These are phyloP conservation scores for Fusarium graminum DNA, from an alignment of 2,329 filamentous ascomycete species.

Conservation along the genomic window DNA sequence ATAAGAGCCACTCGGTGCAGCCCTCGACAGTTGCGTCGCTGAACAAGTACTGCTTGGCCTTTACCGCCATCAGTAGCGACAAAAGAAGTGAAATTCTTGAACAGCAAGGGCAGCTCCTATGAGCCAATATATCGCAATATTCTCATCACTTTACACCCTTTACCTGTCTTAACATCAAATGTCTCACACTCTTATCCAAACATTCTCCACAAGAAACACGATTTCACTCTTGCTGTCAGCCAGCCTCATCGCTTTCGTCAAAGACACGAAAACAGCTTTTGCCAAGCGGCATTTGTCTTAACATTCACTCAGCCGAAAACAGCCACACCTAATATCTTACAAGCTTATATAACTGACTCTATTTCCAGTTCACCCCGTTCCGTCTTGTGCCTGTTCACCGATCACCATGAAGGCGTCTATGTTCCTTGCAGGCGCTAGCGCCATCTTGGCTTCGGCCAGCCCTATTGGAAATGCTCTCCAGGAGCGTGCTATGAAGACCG, in stretches of 20 bases:
- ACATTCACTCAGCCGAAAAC: slow-evolving; percentile 29
- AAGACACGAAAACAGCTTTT: slow-evolving; percentile 36
- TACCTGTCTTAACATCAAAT: slow-evolving; percentile 42
- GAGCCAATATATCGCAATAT: slow-evolving; percentile 14
- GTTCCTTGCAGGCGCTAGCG: slow-evolving; percentile 60
- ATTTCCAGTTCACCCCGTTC: slow-evolving; percentile 35
- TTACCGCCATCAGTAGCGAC: slow-evolving; percentile 18
- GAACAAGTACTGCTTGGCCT: slow-evolving; percentile 12
- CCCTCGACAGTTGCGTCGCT: slow-evolving; percentile 14
- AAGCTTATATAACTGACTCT: slow-evolving; percentile 44
- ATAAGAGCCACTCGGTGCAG: slow-evolving; percentile 17
- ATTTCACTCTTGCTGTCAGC: slow-evolving; percentile 32
- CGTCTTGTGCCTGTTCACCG: slow-evolving; percentile 28
- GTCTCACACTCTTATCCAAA: slow-evolving; percentile 39
- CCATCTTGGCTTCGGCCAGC: slow-evolving; percentile 60
- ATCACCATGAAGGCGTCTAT: slow-evolving; percentile 65
- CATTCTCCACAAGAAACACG: slow-evolving; percentile 44
- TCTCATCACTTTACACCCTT: slow-evolving; percentile 6
- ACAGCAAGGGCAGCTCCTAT: slow-evolving; percentile 10
- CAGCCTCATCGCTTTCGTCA: slow-evolving; percentile 39
- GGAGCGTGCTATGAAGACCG: slow-evolving; percentile 57
- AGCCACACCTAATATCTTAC: slow-evolving; percentile 33
- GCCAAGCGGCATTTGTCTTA: slow-evolving; percentile 38
- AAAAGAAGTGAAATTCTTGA: slow-evolving; percentile 4
- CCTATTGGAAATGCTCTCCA: slow-evolving; percentile 54